Base-by-base conservation (phyloP, 2,329 filamentous ascomycete species). In the Chrysosporium keratinophilum region DNA sequence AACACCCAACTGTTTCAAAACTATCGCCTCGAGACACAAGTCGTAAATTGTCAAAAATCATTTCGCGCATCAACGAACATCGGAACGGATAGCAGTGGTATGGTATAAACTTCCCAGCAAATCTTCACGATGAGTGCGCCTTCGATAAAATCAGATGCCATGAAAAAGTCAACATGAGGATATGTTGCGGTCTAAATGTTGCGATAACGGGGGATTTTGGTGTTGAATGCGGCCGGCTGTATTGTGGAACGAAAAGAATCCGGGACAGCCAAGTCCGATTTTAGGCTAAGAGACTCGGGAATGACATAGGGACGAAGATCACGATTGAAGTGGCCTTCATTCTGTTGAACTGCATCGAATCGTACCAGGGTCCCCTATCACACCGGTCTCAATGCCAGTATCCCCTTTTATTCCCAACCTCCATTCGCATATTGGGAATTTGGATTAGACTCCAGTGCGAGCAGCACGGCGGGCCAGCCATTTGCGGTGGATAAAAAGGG, bases 401-500 rank as follows among this genome's bases (percentile, higher is more conserved):
- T 15, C 41, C 31, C 7, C 45, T 3, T 12, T 44, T 14, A 2
- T 40, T 20, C 20, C 17, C 37, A 6, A 15, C 40, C 42, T 15
- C 6, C 28, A 46, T 12, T 17, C 33, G 23, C 1, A 19, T 9
- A 34, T 15, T 43, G 19, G 34, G 14, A n/a, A n/a, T 3, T 2
- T 10, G 23, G 15, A 33, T 45, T 56, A 48, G 37, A 48, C 58
- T 11, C 54, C 55, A 39, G 53, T 54, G 42, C 60, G 61, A 39
- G 63, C 59, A 9, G 65, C 63, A 54, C 64, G 66, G 40, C 60
- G 57, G 7, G 65, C 62, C 57, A 67, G 56, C 52, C 76, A 65
- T 62, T 66, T 71, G 57, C 75, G 73, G 58, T 73, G 72, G 57
- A 78, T 61, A 63, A 77, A 75, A 40, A 83, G 71, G 48, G 63